Evolutionary conservation across 768 basidiomycete species (phyloP), one percentile per base, ranked within the genome.

Genomic region (Podaxis sp.): DNA sequence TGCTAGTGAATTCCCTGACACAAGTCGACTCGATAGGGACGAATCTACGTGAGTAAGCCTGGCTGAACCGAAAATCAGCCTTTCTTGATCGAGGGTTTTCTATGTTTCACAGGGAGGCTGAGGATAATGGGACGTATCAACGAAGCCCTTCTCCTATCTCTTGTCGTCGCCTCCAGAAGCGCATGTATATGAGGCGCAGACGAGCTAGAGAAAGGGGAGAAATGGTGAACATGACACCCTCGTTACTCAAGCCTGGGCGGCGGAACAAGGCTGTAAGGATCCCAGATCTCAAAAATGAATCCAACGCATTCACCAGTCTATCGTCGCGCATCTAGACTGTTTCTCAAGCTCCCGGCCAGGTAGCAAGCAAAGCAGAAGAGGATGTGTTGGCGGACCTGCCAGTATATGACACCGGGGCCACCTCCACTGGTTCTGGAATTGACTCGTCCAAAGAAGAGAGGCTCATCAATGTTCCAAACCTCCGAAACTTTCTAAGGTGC

Each of bases 1-100:
- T 7, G 50, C 40, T 10, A 55, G 65, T 0, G 77, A 79, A 61
- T 58, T 65, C 0, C 21, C 50, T 3, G 7, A 23, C 10, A 11
- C 2, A 27, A 7, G 11, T 10, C 47, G 6, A 48, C 25, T 23
- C 11, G 11, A 11, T 6, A 10, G 7, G 23, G 18, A 25, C 4
- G 21, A 7, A 9, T 13, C 16, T 13, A 42, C 40, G 40, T 13
- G n/a, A 42, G n/a, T 42, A 5, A 5, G n/a, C n/a, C 13, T 27
- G 13, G 28, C 7, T 32, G 32, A 51, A 32, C 14, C n/a, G 14
- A n/a, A 42, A 42, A 42, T 42, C 14, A 14, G 32, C 32, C 9
- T 9, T 9, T 32, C 6, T 32, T 32, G 32, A 32, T 32, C 32
- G 32, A 32, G 5, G 18, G 18, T 18, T 16, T 44, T 14, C 16